Conservation (phyloP, 257 asterid species). For the Penstemon eatonii region DNA sequence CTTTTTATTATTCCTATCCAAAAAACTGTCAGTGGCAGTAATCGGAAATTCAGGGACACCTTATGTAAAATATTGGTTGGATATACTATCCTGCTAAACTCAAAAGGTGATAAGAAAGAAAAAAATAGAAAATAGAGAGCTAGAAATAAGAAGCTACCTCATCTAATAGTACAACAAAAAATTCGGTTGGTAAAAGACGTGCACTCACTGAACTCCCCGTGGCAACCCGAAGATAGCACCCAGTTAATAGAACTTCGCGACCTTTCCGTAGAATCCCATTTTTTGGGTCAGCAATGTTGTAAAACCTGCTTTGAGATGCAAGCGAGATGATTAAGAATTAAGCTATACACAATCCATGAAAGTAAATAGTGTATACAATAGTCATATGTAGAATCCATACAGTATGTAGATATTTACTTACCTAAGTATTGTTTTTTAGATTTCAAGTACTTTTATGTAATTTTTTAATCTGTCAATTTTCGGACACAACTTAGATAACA, state of each 20-base stretch:
- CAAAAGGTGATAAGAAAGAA: constrained; percentile 10
- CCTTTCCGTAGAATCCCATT: constrained; percentile 85
- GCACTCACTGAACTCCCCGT: constrained; percentile 47
- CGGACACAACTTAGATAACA: constrained; percentile 1
- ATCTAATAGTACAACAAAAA: constrained; percentile 75
- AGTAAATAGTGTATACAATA: not conserved
- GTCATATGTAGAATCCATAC: constrained; percentile 8
- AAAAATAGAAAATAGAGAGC: constrained; percentile 11
- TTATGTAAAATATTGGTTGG: not conserved
- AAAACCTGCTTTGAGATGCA: constrained; percentile 60
- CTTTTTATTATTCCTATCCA: constrained; percentile 13
- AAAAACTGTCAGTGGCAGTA: not conserved
- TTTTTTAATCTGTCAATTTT: not conserved
- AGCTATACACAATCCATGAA: constrained; percentile 18
- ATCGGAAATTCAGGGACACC: constrained; percentile 11
- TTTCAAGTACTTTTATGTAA: not conserved
- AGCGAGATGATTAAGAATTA: constrained; percentile 33
- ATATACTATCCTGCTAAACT: constrained; percentile 5
- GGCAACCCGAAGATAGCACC: constrained; percentile 83
- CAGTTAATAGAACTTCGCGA: constrained; percentile 82
- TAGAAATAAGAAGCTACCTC: constrained; percentile 50
- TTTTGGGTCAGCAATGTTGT: constrained; percentile 69
- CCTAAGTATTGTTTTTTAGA: not conserved
- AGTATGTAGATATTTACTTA: not conserved
- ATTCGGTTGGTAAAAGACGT: constrained; percentile 91